Conservation (phyloP, 371 early-diverging fungal genomes). For the Mucor irregularis region DNA sequence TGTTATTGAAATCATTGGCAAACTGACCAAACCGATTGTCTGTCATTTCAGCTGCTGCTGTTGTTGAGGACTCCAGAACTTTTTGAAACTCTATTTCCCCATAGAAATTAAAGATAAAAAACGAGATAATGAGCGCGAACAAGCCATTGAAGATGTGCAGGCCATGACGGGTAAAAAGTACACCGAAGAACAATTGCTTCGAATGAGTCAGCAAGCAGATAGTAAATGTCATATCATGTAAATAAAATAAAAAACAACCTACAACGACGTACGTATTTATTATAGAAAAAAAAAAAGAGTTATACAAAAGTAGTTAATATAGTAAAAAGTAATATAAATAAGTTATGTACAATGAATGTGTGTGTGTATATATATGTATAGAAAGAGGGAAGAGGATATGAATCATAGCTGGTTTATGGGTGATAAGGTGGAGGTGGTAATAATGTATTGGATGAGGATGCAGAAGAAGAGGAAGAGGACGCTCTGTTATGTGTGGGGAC, state of each 20-base stretch:
- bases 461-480: conserved; percentile 5
- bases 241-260: conserved; percentile 2
- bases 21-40: conserved; percentile 9
- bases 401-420: conserved; percentile 3
- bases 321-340: neutral
- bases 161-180: conserved; percentile 54
- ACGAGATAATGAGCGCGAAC: conserved; percentile 64
- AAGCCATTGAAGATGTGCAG: conserved; percentile 63
- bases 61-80: conserved; percentile 53
- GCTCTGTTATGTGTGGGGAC: neutral
- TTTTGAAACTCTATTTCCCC: conserved; percentile 72
- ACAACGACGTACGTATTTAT: neutral
- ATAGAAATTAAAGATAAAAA: conserved; percentile 71
- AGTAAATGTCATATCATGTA: conserved; percentile 45
- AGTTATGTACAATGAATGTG: neutral
- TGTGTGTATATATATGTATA: neutral
- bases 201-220: conserved; percentile 28
- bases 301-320: neutral
- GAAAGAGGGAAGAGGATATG: neutral
- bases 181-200: conserved; percentile 37
- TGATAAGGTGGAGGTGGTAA: conserved; percentile 24
- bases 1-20: conserved; percentile 21
- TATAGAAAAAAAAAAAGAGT: neutral
- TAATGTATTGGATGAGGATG: neutral
- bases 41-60: neutral